These are phyloP conservation scores for Fusarium haematococcum DNA, from an alignment of 2,329 filamentous ascomycete species.

Conservation along the genomic window DNA sequence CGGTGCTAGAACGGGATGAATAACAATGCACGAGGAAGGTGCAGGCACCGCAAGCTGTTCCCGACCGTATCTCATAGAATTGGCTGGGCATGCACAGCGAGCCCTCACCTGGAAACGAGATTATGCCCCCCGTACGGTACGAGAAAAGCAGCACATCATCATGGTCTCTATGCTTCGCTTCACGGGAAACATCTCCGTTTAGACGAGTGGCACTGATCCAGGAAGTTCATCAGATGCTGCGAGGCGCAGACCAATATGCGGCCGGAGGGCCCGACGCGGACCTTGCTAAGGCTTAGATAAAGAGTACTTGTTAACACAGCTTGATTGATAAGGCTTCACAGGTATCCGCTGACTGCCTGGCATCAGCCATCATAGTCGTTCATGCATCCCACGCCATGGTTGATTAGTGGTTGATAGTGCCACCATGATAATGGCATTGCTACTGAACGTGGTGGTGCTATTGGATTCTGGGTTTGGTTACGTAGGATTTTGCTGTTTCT, in stretches of 20 bases:
- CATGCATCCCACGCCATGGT: neutral
- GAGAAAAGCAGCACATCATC: slow-evolving; percentile 4
- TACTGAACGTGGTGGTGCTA: neutral
- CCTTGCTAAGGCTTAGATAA: slow-evolving; percentile 1
- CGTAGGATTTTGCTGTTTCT: neutral
- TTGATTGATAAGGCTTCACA: neutral
- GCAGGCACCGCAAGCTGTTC: slow-evolving; percentile 6
- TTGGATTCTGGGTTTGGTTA: neutral
- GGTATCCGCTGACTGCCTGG: neutral
- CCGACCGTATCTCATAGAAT: neutral
- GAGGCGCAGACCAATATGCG: slow-evolving; percentile 1
- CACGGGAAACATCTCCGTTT: neutral
- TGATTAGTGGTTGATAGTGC: neutral
- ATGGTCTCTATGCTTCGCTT: neutral
- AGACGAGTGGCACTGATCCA: neutral
- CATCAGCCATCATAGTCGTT: neutral
- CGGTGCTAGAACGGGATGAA: slow-evolving; percentile 21
- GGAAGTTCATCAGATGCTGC: neutral
- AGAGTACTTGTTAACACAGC: neutral
- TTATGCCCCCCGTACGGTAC: neutral
- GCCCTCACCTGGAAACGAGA: slow-evolving; percentile 13
- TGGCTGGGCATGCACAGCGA: neutral
- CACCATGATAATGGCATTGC: neutral
- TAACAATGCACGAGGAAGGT: slow-evolving; percentile 6
- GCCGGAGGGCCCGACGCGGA: slow-evolving; percentile 16